Percentiles rank a stretch among this genome's conserved stretches.
These are phyloP conservation scores for Acrocalymma vagum DNA, from an alignment of 2,329 filamentous ascomycete species.

Conservation along the genomic window DNA sequence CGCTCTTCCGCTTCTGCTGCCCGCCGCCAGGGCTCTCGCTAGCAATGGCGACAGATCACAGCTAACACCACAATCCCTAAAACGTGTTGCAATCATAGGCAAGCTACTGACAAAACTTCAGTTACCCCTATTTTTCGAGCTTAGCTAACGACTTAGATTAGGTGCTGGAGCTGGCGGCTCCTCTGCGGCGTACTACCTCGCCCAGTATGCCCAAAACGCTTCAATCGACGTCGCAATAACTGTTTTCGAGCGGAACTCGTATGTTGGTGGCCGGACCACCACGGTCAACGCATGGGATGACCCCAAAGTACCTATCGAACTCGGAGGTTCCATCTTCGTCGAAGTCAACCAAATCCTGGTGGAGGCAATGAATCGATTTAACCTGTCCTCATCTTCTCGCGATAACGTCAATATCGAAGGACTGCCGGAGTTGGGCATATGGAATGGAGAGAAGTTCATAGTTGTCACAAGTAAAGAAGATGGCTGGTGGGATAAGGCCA, in stretches of 20 bases:
- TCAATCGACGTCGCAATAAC: constrained; percentile 78
- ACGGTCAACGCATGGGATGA: constrained; percentile 82
- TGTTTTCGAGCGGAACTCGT: constrained; percentile 81
- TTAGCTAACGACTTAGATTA: constrained; percentile 49
- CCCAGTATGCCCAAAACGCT: constrained; percentile 70
- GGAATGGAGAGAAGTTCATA: constrained; percentile 82
- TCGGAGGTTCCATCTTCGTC: constrained; percentile 94
- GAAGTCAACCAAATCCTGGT: constrained; percentile 82
- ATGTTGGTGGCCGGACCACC: constrained; percentile 85
- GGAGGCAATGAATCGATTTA: constrained; percentile 75
- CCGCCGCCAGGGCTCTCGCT: constrained; percentile 25
- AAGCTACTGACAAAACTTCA: not conserved
- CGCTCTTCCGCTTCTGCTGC: constrained; percentile 20
- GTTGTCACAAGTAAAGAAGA: constrained; percentile 68
- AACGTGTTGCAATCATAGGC: constrained; percentile 51
- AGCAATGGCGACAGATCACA: no score
- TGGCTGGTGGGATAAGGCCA: constrained; percentile 81
- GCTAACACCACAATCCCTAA: constrained; percentile 23
- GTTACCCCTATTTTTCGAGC: not conserved
- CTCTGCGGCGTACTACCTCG: constrained; percentile 84
- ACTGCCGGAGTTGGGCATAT: constrained; percentile 72
- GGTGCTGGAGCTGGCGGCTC: constrained; percentile 90
- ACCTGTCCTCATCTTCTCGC: constrained; percentile 61
- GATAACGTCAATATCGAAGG: constrained; percentile 49
- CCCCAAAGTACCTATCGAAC: constrained; percentile 74